These are phyloP conservation scores for Paratinospora sagittata DNA, from an alignment of 164 flowering plant species.

Conservation along the genomic window DNA sequence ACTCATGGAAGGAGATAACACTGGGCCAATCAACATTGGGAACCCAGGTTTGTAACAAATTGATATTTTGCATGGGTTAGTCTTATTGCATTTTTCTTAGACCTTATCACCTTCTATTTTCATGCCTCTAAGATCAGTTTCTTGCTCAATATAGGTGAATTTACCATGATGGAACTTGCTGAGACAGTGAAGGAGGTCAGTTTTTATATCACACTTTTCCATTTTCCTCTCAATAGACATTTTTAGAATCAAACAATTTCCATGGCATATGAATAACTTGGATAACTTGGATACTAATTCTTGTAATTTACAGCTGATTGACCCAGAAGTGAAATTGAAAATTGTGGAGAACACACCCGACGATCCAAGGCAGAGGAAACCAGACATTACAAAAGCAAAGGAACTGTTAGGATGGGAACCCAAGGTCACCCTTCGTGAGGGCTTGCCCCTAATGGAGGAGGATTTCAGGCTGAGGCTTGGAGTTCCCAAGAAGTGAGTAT, in stretches of 20 bases:
- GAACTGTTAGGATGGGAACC: conserved; percentile 74
- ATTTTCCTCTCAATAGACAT: neutral
- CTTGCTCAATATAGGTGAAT: conserved; percentile 45
- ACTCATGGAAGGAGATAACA: conserved; percentile 73
- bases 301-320: conserved; percentile 38
- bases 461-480: conserved; percentile 65
- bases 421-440: conserved; percentile 53
- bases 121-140: conserved; percentile 8
- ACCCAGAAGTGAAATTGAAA: conserved; percentile 37
- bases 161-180: conserved; percentile 71
- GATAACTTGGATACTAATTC: neutral
- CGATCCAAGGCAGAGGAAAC: conserved; percentile 72
- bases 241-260: neutral
- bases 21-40: conserved; percentile 79
- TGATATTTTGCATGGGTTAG: neutral
- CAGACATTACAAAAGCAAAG: conserved; percentile 60
- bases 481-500: conserved; percentile 13
- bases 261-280: neutral
- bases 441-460: conserved; percentile 73
- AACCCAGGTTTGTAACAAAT: conserved; percentile 50
- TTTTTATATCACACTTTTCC: neutral
- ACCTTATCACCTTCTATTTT: neutral
- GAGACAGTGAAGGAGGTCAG: conserved; percentile 76
- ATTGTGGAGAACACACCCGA: conserved; percentile 72
- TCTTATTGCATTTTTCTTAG: neutral